Evolutionary conservation across 495 filamentous ascomycete genomes (phyloP).

Genomic region (Staphylotrichum longicolle): DNA sequence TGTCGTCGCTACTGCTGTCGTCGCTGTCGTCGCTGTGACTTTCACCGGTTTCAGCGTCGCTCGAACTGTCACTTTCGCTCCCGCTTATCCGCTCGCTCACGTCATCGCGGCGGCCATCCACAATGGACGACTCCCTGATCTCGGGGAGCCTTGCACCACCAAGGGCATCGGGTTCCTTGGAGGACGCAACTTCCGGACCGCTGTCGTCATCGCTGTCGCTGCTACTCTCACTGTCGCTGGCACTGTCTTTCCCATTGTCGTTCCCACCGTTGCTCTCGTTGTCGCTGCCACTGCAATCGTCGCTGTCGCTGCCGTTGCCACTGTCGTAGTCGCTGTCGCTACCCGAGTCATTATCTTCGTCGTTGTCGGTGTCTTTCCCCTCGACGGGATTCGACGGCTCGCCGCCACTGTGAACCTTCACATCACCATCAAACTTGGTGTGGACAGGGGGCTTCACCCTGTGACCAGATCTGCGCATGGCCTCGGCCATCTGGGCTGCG

Average conservation of each 20-base stretch:
- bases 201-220: neutral
- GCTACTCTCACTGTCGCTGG: conserved; percentile 9
- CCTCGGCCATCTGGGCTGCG: conserved; percentile 37
- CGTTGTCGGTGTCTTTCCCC: neutral
- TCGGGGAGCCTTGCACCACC: too few species aligned
- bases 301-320: conserved; percentile 21
- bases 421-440: conserved; percentile 34
- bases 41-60: conserved; percentile 5
- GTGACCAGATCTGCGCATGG: conserved; percentile 30
- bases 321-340: neutral
- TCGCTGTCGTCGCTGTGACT: conserved; percentile 22
- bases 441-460: conserved; percentile 34
- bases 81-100: neutral
- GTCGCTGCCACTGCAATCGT: conserved; percentile 22
- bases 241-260: conserved; percentile 2
- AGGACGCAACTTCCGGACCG: neutral
- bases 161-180: too few species aligned
- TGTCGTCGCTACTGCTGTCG: neutral
- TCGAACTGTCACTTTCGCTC: conserved; percentile 12
- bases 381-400: neutral
- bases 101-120: too few species aligned
- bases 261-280: conserved; percentile 1
- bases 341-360: neutral
- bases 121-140: too few species aligned
- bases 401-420: conserved; percentile 1